Conservation (phyloP, 331 rosid genomes). For the Pyracantha coccinea region DNA sequence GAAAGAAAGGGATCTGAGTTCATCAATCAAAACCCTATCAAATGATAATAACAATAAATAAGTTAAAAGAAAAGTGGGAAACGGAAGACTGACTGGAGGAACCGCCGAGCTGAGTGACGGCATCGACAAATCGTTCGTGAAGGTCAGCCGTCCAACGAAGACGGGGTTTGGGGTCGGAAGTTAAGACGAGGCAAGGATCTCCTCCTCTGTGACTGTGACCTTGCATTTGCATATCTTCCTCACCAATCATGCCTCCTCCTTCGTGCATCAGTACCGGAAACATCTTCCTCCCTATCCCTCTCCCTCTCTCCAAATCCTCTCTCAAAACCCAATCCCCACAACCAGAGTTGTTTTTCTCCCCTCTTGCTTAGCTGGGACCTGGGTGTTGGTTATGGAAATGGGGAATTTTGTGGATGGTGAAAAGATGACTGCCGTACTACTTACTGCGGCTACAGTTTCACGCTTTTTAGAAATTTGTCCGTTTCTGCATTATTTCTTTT, state of each 20-base stretch:
- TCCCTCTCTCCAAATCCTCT: background rate
- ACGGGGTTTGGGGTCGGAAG: slow-evolving; percentile 97
- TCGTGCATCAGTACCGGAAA: slow-evolving; percentile 57
- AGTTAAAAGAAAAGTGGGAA: background rate
- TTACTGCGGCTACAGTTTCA: background rate
- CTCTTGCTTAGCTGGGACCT: background rate
- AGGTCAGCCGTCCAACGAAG: slow-evolving; percentile 99
- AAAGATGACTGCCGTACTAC: background rate
- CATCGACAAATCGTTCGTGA: slow-evolving; percentile 88
- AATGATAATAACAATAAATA: background rate
- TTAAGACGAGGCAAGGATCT: slow-evolving; percentile 81
- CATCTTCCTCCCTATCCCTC: slow-evolving; percentile 27
- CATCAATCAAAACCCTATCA: background rate
- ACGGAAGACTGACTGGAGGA: slow-evolving; percentile 54
- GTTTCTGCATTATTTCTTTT: background rate
- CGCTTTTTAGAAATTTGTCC: slow-evolving; percentile 15
- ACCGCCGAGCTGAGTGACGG: slow-evolving; percentile 96
- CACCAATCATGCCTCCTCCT: slow-evolving; percentile 39
- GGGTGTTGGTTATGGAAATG: background rate
- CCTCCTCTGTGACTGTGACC: slow-evolving; percentile 21
- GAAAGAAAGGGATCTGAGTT: background rate
- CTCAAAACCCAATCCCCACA: background rate
- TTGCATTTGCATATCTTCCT: slow-evolving; percentile 40
- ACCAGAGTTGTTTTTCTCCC: background rate
- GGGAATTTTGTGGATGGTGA: background rate